Evolutionary conservation across 164 flowering plant genomes (phyloP).

Genomic region (Stephania japonica): DNA sequence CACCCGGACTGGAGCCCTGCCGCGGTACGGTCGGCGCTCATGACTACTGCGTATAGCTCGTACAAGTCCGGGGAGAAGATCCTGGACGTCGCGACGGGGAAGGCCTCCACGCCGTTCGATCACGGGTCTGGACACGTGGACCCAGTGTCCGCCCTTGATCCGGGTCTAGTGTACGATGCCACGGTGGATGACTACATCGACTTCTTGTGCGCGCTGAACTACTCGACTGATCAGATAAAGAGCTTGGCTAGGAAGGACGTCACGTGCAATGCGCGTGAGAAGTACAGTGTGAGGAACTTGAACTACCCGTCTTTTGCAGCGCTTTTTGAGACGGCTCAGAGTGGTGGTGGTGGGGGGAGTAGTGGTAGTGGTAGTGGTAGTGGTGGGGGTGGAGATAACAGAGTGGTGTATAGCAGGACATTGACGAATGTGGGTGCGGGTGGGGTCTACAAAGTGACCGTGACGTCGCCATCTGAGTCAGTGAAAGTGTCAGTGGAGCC

Average conservation of each 20-base stretch:
- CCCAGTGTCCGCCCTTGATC: constrained; percentile 68
- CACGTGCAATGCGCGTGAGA: constrained; percentile 37
- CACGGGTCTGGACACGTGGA: constrained; percentile 82
- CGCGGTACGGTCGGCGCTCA: constrained; percentile 66
- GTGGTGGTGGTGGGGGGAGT: constrained; percentile 22
- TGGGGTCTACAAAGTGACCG: constrained; percentile 49
- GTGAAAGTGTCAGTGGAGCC: constrained; percentile 58
- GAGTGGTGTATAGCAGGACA: constrained; percentile 42
- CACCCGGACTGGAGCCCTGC: constrained; percentile 90
- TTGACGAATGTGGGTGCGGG: constrained; percentile 70
- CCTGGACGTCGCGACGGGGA: constrained; percentile 48
- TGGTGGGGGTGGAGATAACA: constrained; percentile 11
- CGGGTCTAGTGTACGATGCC: constrained; percentile 80
- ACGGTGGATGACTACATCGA: constrained; percentile 52
- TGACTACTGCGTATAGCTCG: constrained; percentile 70
- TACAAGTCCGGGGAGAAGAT: constrained; percentile 46
- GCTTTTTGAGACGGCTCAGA: constrained; percentile 32
- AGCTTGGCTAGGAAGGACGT: constrained; percentile 26
- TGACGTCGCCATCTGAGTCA: constrained; percentile 20
- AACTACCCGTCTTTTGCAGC: constrained; percentile 88
- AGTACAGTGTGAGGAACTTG: constrained; percentile 40
- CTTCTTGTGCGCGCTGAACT: constrained; percentile 75
- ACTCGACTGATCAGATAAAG: constrained; percentile 37
- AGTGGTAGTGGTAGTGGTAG: constrained; percentile 11
- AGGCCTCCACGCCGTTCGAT: constrained; percentile 67